phyloP scores from a whole-genome alignment of 352 stramenopile genomes.

The Phytopythium mirpurense region DNA sequence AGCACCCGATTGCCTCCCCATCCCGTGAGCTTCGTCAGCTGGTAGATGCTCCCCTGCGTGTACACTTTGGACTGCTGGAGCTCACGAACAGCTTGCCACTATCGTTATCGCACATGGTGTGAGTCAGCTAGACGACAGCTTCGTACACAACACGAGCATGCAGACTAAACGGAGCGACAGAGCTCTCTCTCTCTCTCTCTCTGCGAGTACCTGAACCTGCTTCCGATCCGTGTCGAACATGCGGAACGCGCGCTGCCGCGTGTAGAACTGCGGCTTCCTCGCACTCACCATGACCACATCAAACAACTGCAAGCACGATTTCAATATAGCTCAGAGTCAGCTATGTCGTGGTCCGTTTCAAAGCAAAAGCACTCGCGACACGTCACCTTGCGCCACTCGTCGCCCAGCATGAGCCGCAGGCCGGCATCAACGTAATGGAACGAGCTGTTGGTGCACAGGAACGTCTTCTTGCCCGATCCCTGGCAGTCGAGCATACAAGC shows the following conservation, averaged over 20 bases:
- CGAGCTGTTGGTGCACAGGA: constrained; percentile 92
- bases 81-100: constrained; percentile 65
- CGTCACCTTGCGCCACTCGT: constrained; percentile 75
- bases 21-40: constrained; percentile 55
- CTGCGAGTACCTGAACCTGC: constrained; percentile 61
- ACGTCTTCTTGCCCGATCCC: constrained; percentile 85
- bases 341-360: neutral
- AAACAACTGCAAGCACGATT: constrained; percentile 51
- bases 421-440: constrained; percentile 93
- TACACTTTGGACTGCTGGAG: constrained; percentile 67
- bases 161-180: too few species aligned
- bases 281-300: constrained; percentile 87
- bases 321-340: constrained; percentile 1
- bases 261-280: constrained; percentile 93
- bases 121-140: neutral
- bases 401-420: constrained; percentile 90
- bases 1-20: constrained; percentile 80
- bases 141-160: neutral
- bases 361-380: neutral
- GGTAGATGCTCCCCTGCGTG: constrained; percentile 69
- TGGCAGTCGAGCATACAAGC: constrained; percentile 11
- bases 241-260: constrained; percentile 70
- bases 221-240: constrained; percentile 55
- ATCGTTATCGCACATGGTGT: too few species aligned
- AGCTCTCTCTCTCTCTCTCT: too few species aligned